Evolutionary conservation across 768 basidiomycete species (phyloP), one percentile per base, ranked within the genome.

Genomic region (Termitomyces sp.): DNA sequence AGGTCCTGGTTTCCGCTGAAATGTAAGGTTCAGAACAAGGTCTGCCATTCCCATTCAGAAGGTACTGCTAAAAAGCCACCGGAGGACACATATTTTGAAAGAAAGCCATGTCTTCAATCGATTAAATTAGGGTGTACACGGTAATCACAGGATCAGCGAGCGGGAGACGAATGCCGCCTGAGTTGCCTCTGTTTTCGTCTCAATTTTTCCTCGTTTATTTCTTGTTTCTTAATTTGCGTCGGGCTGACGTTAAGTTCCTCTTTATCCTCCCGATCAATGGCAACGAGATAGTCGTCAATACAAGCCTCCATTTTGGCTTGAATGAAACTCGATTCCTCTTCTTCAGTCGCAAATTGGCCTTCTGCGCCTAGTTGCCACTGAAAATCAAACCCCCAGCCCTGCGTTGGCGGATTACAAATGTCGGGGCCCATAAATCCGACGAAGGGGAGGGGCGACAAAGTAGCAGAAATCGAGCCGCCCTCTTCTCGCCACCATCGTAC

Each of bases 401-500:
- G 83, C n/a, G 68, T 67, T 38, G 56, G 57, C 46, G 53, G 26
- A 30, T 52, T 41, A 26, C 40, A 54, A 6, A 45, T 30, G n/a
- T 54, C 58, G 5, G 63, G 49, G 36, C 49, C 32, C 41, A 58
- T 50, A 55, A 60, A 47, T 55, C 55, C 56, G 5, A 54, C 28
- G 8, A 62, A 56, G 40, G 61, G 62, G 32, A 65, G 69, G 55
- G 74, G 73, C 24, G 72, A 70, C 11, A 78, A 72, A 28, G 85
- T 79, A 56, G 85, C 83, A 59, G 82, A 74, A 45, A 81, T 69
- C 49, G 83, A 72, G 6, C 85, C 79, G 53, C 88, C 90, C 63
- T 88, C 81, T 49, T 82, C 83, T 43, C 96, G 85, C 87, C 94
- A 99, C 82, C 92, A 92, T 46, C 83, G 78, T 43, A 98, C 81